phyloP scores from a whole-genome alignment of 1,284 basidiomycete genomes.

The Cutaneotrichosporon dermatis region DNA sequence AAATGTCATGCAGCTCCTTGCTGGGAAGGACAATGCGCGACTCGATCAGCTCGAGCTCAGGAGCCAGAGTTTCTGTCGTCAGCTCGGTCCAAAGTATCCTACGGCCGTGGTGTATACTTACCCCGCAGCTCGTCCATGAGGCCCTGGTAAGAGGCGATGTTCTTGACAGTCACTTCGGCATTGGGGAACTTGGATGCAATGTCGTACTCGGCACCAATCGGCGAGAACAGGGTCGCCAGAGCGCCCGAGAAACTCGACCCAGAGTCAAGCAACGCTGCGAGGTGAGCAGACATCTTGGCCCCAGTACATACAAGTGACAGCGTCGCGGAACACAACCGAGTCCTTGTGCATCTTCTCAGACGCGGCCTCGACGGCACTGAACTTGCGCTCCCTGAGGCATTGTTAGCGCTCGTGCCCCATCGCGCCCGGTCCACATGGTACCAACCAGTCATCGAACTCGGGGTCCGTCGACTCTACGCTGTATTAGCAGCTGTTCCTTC shows the following conservation, averaged over 20 bases:
- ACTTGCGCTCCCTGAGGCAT: slow-evolving; percentile 59
- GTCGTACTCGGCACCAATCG: slow-evolving; percentile 79
- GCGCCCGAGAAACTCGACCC: slow-evolving; percentile 72
- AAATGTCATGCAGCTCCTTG: slow-evolving; percentile 79
- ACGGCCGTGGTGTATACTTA: slow-evolving; percentile 13
- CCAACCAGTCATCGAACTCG: slow-evolving; percentile 60
- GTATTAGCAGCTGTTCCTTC: background rate
- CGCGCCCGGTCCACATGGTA: background rate
- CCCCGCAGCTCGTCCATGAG: slow-evolving; percentile 78
- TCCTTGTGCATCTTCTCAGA: slow-evolving; percentile 90
- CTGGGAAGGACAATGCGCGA: slow-evolving; percentile 76
- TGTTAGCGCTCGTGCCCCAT: slow-evolving; percentile 1
- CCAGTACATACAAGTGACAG: slow-evolving; percentile 61
- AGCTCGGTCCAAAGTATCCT: too few relatives aligned
- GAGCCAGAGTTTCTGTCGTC: slow-evolving; percentile 59
- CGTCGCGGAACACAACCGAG: slow-evolving; percentile 77
- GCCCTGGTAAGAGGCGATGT: slow-evolving; percentile 65
- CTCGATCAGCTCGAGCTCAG: slow-evolving; percentile 94
- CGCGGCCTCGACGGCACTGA: slow-evolving; percentile 70
- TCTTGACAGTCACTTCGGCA: slow-evolving; percentile 70
- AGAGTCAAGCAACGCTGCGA: slow-evolving; percentile 69
- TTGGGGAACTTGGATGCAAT: slow-evolving; percentile 73
- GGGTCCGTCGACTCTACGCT: slow-evolving; percentile 71
- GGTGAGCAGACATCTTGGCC: background rate
- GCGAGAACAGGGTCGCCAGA: slow-evolving; percentile 72